phyloP scores from a whole-genome alignment of 2,329 filamentous ascomycete genomes.

The Torrubiella hemipterigena region DNA sequence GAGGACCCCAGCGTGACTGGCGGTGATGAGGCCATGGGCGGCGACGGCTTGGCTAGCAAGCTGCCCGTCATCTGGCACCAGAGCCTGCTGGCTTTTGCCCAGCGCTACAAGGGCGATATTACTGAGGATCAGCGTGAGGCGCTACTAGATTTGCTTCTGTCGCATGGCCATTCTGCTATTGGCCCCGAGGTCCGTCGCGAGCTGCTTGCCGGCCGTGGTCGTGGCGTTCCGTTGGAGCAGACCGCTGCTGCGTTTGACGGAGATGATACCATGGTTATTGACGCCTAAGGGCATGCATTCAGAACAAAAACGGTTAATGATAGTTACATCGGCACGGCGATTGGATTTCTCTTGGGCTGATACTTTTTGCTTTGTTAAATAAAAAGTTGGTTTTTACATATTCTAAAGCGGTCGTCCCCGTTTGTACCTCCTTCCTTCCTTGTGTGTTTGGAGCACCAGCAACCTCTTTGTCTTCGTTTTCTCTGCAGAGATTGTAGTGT shows the following conservation, averaged over 20 bases:
- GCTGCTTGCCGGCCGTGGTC: slow-evolving; percentile 73
- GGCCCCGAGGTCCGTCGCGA: slow-evolving; percentile 86
- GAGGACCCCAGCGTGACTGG: slow-evolving; percentile 48
- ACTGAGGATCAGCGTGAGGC: slow-evolving; percentile 92
- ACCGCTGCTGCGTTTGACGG: slow-evolving; percentile 48
- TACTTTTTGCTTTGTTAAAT: no score
- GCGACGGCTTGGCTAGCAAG: slow-evolving; percentile 44
- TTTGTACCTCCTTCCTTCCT: no score
- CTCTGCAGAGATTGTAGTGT: no score
- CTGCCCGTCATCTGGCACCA: slow-evolving; percentile 96
- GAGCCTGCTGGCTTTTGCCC: slow-evolving; percentile 80
- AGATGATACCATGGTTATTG: slow-evolving; percentile 86
- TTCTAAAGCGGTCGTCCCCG: no score
- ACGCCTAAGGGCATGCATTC: slow-evolving; percentile 18
- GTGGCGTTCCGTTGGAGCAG: slow-evolving; percentile 57
- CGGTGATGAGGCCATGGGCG: slow-evolving; percentile 39
- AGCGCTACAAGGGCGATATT: slow-evolving; percentile 91
- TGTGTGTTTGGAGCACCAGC: no score
- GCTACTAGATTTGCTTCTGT: slow-evolving; percentile 73
- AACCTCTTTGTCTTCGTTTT: no score
- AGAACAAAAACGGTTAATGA: slow-evolving; percentile 3
- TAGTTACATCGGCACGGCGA: slow-evolving; percentile 6
- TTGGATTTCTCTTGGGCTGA: no score
- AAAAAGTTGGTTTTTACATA: no score
- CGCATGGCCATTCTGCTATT: slow-evolving; percentile 76